Percentiles rank a stretch among this genome's conserved stretches.
These are phyloP conservation scores for Scheffersomyces segobiensis DNA, from an alignment of 1,139 yeast species.

Conservation along the genomic window DNA sequence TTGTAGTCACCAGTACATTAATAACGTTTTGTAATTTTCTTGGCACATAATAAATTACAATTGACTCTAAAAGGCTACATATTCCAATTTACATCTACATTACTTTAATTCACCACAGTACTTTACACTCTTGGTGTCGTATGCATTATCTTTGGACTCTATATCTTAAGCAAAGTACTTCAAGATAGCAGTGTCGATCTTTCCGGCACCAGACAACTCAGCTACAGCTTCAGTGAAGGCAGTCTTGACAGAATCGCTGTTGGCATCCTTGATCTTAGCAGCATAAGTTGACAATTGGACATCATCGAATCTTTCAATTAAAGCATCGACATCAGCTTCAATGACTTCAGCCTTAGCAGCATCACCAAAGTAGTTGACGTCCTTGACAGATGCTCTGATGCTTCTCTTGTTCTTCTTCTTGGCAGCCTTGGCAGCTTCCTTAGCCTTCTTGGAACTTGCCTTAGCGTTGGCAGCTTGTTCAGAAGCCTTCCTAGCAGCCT, in stretches of 20 bases:
- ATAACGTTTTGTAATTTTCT: too few species aligned
- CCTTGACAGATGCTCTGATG: slow-evolving; percentile 81
- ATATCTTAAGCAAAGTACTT: slow-evolving; percentile 28
- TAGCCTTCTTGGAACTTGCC: slow-evolving; percentile 79
- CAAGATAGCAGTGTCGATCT: slow-evolving; percentile 32
- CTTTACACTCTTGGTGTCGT: not conserved
- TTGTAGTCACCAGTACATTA: not conserved
- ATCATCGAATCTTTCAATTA: slow-evolving; percentile 81
- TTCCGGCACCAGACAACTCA: slow-evolving; percentile 35
- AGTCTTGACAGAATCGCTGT: slow-evolving; percentile 53
- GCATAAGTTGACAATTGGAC: slow-evolving; percentile 72
- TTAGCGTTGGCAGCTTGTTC: slow-evolving; percentile 72
- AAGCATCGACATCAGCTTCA: slow-evolving; percentile 76
- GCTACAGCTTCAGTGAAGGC: slow-evolving; percentile 51
- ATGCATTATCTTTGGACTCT: not conserved
- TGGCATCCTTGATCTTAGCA: slow-evolving; percentile 53
- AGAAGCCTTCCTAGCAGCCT: slow-evolving; percentile 69
- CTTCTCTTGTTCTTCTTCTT: slow-evolving; percentile 98
- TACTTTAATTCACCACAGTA: not conserved
- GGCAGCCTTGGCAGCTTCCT: slow-evolving; percentile 96
- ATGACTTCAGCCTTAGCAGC: slow-evolving; percentile 64
- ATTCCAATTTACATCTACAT: too few species aligned
- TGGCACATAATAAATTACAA: not conserved
- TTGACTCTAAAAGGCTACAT: not conserved
- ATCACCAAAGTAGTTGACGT: slow-evolving; percentile 80